Evolutionary conservation across 331 rosid species (phyloP).

Genomic region (Quercus tomentella): DNA sequence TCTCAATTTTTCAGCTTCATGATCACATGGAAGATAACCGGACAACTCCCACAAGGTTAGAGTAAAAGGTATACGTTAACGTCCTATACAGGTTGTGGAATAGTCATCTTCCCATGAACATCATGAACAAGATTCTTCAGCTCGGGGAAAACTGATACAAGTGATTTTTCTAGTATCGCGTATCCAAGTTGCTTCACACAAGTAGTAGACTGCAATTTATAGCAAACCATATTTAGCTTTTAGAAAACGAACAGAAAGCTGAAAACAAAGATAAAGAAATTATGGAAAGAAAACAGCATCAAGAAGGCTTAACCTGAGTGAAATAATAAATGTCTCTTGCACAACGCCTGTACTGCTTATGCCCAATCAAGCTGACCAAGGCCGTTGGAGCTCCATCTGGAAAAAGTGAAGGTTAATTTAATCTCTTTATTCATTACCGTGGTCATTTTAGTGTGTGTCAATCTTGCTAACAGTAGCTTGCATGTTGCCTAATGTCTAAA

Average conservation of each 20-base stretch:
- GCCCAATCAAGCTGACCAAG: constrained; percentile 86
- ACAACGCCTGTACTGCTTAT: constrained; percentile 81
- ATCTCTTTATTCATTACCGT: neutral
- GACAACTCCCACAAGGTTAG: constrained; percentile 12
- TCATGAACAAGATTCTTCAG: constrained; percentile 54
- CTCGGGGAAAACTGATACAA: constrained; percentile 85
- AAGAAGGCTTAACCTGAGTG: constrained; percentile 66
- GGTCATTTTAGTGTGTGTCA: neutral
- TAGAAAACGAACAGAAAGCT: neutral
- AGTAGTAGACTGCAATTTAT: constrained; percentile 55
- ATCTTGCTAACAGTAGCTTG: neutral
- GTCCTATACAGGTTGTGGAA: constrained; percentile 47
- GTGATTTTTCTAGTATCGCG: constrained; percentile 67
- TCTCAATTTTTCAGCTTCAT: constrained; percentile 3
- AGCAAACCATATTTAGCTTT: neutral
- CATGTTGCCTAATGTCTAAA: neutral
- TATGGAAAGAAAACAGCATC: neutral
- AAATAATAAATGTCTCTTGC: constrained; percentile 89
- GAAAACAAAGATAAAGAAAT: constrained; percentile 2
- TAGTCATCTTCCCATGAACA: constrained; percentile 44
- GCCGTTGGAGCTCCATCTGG: constrained; percentile 93
- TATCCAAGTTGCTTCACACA: constrained; percentile 90
- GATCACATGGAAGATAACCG: constrained; percentile 21
- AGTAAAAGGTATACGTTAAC: neutral
- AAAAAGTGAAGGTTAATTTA: constrained; percentile 12